Evolutionary conservation across 768 basidiomycete species (phyloP).

Genomic region (Cyclocybe aegerita): DNA sequence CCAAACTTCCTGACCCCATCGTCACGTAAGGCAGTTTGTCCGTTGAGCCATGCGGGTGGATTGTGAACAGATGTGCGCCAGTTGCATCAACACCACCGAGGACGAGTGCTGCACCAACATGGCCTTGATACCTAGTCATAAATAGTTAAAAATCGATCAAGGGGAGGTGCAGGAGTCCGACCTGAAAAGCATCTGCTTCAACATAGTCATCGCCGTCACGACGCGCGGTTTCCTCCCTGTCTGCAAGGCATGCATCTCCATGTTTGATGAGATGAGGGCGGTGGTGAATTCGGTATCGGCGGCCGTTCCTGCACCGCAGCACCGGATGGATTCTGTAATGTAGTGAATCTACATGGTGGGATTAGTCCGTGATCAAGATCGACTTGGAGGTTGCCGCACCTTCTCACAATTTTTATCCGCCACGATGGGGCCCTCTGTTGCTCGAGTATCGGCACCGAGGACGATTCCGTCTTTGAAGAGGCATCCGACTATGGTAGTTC

Average conservation of each 20-base stretch:
- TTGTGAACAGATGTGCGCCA: slow-evolving; percentile 93
- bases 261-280: slow-evolving; percentile 92
- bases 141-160: not conserved
- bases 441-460: slow-evolving; percentile 94
- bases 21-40: slow-evolving; percentile 99
- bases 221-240: slow-evolving; percentile 92
- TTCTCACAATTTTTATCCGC: slow-evolving; percentile 99
- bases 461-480: slow-evolving; percentile 91
- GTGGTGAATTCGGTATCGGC: slow-evolving; percentile 97
- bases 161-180: slow-evolving; percentile 28
- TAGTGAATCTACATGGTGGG: slow-evolving; percentile 79
- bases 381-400: slow-evolving; percentile 41
- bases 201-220: slow-evolving; percentile 98
- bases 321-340: slow-evolving; percentile 92
- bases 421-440: slow-evolving; percentile 92
- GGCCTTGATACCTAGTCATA: slow-evolving; percentile 77
- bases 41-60: slow-evolving; percentile 95
- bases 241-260: slow-evolving; percentile 88
- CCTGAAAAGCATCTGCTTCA: slow-evolving; percentile 94
- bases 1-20: slow-evolving; percentile 95
- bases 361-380: not conserved
- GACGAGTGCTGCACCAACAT: slow-evolving; percentile 93
- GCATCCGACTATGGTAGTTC: slow-evolving; percentile 98
- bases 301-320: slow-evolving; percentile 99
- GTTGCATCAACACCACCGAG: slow-evolving; percentile 95